Conservation (phyloP, 768 basidiomycete genomes). For the Nidularia pulvinata region DNA sequence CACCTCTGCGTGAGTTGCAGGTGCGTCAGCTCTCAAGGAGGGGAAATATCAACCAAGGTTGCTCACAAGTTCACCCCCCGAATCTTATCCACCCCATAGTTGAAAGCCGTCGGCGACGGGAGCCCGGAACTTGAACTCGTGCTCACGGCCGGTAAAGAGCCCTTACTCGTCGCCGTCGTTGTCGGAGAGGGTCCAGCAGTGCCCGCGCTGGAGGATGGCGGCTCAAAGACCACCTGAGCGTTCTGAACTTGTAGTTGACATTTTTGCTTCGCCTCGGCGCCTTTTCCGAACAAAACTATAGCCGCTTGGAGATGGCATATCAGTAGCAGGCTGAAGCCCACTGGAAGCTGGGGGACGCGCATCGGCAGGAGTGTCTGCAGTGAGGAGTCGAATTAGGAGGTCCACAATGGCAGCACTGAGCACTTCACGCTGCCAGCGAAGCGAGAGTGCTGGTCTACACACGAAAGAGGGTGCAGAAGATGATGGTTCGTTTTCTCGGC, state of each 20-base stretch:
- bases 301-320: background rate
- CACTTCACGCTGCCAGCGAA: too few relatives aligned
- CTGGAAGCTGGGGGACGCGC: background rate
- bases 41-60: background rate
- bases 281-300: background rate
- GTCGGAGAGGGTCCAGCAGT: background rate
- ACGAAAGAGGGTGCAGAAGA: too few relatives aligned
- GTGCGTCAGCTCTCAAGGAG: background rate
- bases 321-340: background rate
- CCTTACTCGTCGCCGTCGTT: constrained; percentile 3
- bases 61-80: constrained; percentile 66
- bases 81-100: constrained; percentile 19
- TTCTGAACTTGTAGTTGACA: constrained; percentile 13
- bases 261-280: constrained; percentile 9
- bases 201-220: constrained; percentile 7
- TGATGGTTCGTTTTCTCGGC: too few relatives aligned
- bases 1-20: constrained; percentile 36
- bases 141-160: constrained; percentile 1
- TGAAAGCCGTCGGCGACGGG: constrained; percentile 2
- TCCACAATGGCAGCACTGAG: too few relatives aligned
- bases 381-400: background rate
- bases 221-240: constrained; percentile 9
- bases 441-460: too few relatives aligned
- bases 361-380: background rate
- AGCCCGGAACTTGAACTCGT: background rate